These are phyloP conservation scores for Wickerhamiella allomyrinae DNA, from an alignment of 805 yeast genomes.

Conservation along the genomic window DNA sequence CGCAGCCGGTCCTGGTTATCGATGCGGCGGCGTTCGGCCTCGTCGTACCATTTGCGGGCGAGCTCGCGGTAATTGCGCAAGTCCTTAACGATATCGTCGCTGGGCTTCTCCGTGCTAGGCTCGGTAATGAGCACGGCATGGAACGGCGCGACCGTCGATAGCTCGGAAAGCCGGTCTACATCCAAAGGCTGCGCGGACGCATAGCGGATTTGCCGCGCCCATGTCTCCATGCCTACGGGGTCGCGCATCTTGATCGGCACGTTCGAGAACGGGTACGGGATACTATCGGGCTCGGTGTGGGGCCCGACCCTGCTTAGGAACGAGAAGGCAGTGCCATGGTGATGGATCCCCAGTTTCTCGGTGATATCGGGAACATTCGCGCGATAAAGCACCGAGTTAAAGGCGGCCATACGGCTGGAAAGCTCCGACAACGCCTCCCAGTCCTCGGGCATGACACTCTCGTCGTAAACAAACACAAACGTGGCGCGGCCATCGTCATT, in stretches of 20 bases:
- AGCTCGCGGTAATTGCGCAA: constrained; percentile 2
- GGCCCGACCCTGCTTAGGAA: constrained; percentile 2
- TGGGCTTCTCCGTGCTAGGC: background rate
- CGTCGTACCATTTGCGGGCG: constrained; percentile 3
- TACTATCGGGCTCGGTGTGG: background rate
- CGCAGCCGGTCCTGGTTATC: constrained; percentile 11
- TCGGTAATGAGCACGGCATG: constrained; percentile 3
- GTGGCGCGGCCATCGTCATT: constrained; percentile 18
- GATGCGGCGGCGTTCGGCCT: constrained; percentile 8
- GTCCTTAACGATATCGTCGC: background rate
- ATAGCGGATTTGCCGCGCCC: constrained; percentile 8
- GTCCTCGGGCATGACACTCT: constrained; percentile 26
- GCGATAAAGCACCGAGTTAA: constrained; percentile 12
- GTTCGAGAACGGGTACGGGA: constrained; percentile 11
- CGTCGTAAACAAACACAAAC: constrained; percentile 29
- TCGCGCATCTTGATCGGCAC: constrained; percentile 15
- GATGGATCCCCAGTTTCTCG: constrained; percentile 11
- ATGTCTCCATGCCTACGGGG: constrained; percentile 7
- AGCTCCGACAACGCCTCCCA: constrained; percentile 26
- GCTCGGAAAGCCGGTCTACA: background rate
- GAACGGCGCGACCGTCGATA: constrained; percentile 1
- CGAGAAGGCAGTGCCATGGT: constrained; percentile 12
- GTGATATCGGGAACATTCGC: constrained; percentile 10
- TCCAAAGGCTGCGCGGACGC: constrained; percentile 4
- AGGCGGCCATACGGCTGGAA: constrained; percentile 14